Evolutionary conservation across 306 rosid genomes (phyloP).

Genomic region (Cucurbita pepo): DNA sequence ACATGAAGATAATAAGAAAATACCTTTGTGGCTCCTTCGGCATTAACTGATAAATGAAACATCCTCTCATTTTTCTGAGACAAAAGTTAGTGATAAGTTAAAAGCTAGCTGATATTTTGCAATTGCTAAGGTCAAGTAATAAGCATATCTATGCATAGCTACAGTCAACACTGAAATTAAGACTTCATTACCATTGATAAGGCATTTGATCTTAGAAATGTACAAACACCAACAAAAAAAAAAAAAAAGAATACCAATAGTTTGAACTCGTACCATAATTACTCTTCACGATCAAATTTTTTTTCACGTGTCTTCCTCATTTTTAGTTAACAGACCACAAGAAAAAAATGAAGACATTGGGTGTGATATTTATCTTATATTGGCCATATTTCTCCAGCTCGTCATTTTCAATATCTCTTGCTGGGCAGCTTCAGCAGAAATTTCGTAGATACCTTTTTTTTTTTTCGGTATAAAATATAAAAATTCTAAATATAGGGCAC

Average conservation of each 20-base stretch:
- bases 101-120: not conserved
- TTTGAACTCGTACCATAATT: not conserved
- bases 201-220: not conserved
- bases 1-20: conserved; percentile 8
- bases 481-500: not conserved
- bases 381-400: not conserved
- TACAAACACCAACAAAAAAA: not conserved
- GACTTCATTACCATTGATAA: not conserved
- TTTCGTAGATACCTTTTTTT: not conserved
- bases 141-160: not conserved
- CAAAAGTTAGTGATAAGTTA: conserved; percentile 16
- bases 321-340: not conserved
- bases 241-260: not conserved
- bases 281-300: not conserved
- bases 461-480: too few species aligned
- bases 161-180: not conserved
- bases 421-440: too few species aligned
- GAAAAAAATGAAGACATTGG: too few species aligned
- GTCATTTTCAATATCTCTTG: not conserved
- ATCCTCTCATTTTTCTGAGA: conserved; percentile 79
- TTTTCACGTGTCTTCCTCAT: not conserved
- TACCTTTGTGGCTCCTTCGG: conserved; percentile 96
- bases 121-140: not conserved
- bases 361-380: not conserved
- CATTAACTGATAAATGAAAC: conserved; percentile 60